A percentile compares a stretch with the other conserved stretches of the same genome.
Evolutionary conservation across 768 basidiomycete species (phyloP).

Genomic region (Amanita muscaria): DNA sequence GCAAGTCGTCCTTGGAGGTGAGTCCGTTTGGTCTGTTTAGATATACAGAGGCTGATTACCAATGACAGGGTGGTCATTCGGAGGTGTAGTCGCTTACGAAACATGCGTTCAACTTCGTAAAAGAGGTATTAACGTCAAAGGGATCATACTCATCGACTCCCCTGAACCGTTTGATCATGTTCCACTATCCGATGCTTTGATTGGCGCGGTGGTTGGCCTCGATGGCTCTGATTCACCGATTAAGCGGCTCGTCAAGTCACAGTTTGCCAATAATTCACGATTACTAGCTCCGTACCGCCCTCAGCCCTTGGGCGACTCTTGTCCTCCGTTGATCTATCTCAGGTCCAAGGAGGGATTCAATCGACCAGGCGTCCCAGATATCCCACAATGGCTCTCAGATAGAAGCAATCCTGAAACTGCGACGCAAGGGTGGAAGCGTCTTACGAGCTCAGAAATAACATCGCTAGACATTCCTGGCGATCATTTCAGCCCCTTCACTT

Average conservation of each 20-base stretch:
- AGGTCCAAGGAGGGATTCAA: constrained; percentile 42
- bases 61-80: constrained; percentile 66
- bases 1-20: constrained; percentile 52
- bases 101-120: constrained; percentile 39
- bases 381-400: constrained; percentile 47
- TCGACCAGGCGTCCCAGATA: constrained; percentile 21
- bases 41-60: not conserved
- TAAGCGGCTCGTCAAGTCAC: constrained; percentile 30
- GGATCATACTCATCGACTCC: constrained; percentile 60
- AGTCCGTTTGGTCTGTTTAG: constrained; percentile 10
- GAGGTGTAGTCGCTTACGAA: constrained; percentile 66
- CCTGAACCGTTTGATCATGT: constrained; percentile 47
- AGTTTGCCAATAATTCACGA: constrained; percentile 40
- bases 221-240: constrained; percentile 23
- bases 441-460: constrained; percentile 29
- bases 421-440: constrained; percentile 38
- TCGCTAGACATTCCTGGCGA: constrained; percentile 54
- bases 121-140: constrained; percentile 37
- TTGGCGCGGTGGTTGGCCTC: constrained; percentile 36
- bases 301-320: not conserved
- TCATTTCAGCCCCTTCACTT: constrained; percentile 53
- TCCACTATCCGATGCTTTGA: constrained; percentile 42
- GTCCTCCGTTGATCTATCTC: constrained; percentile 38
- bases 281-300: constrained; percentile 43
- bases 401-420: constrained; percentile 26